A percentile compares a stretch with the other conserved stretches of the same genome.
Conservation (phyloP, 2,329 filamentous ascomycete genomes). For the Penicillium thymicola region DNA sequence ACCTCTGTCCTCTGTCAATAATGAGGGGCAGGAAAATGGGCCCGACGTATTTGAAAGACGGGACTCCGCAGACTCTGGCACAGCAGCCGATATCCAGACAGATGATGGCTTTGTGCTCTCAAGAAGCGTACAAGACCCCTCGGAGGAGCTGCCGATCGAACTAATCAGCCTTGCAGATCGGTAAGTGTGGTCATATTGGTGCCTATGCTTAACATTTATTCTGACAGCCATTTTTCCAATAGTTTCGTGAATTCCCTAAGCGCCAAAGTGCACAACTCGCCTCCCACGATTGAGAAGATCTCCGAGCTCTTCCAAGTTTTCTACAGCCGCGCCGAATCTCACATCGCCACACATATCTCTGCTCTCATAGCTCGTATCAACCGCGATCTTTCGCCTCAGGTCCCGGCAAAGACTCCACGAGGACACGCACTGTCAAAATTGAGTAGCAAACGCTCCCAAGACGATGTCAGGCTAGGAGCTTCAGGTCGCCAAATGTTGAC, state of each 20-base stretch:
- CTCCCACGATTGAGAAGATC: constrained; percentile 77
- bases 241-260: constrained; percentile 90
- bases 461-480: constrained; percentile 37
- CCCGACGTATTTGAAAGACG: constrained; percentile 47
- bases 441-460: constrained; percentile 43
- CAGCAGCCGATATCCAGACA: constrained; percentile 30
- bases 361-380: constrained; percentile 71
- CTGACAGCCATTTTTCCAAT: constrained; percentile 4
- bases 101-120: constrained; percentile 36
- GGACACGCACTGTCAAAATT: constrained; percentile 54
- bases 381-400: constrained; percentile 61
- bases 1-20: constrained; percentile 19
- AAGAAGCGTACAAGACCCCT: constrained; percentile 57
- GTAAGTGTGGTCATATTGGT: constrained; percentile 45
- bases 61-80: constrained; percentile 32
- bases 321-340: constrained; percentile 73
- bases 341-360: constrained; percentile 83
- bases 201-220: background rate
- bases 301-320: constrained; percentile 93
- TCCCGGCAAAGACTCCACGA: constrained; percentile 56
- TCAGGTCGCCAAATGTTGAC: constrained; percentile 85
- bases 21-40: constrained; percentile 25
- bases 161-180: constrained; percentile 85
- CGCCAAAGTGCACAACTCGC: constrained; percentile 79
- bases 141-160: constrained; percentile 91